Evolutionary conservation across 2,329 filamentous ascomycete genomes (phyloP), one percentile per base, ranked within the genome.

Genomic region (Didymella exigua): DNA sequence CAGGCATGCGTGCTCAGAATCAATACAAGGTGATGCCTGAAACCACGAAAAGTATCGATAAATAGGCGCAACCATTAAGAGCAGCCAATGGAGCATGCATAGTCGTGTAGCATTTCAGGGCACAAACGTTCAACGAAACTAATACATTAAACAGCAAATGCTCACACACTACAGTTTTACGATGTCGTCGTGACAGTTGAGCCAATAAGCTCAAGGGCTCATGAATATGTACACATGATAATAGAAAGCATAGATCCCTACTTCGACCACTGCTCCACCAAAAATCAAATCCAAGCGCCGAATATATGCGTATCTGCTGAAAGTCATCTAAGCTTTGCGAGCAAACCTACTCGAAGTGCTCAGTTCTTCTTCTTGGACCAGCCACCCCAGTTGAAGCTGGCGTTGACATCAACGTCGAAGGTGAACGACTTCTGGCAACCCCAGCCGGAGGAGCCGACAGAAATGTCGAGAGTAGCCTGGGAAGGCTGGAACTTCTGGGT

Each of bases 371-470:
- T 53, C 11, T 52, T 33, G 54, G 47, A 44, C 50, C 34, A 33
- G 40, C 52, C 40, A 41, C 62, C 61, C 58, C 61, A 65, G 57
- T 60, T 59, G 61, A 65, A 65, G 55, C 49, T 61, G 29, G 61
- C 63, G 47, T 60, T 60, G 52, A 61, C 59, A 45, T 64, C 61
- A 13, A 66, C 46, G 38, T 67, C 60, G 41, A 46, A 68, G 41
- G 62, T 65, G 55, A 46, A 68, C n/a, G 62, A 62, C 59, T 64
- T 65, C 49, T 62, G 55, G 60, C 63, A 65, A 26, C 63, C 57
- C 62, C 63, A 67, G 21, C 52, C 18, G 16, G 56, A 50, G 11
- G 38, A 43, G 27, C 48, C 56, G 16, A 50, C 41, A 24, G 49
- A 62, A 42, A 68, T 59, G 52, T 68, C 62, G 26, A 66, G 56